Conservation (phyloP, 2,329 filamentous ascomycete genomes). For the Curvularia eragrostidis region DNA sequence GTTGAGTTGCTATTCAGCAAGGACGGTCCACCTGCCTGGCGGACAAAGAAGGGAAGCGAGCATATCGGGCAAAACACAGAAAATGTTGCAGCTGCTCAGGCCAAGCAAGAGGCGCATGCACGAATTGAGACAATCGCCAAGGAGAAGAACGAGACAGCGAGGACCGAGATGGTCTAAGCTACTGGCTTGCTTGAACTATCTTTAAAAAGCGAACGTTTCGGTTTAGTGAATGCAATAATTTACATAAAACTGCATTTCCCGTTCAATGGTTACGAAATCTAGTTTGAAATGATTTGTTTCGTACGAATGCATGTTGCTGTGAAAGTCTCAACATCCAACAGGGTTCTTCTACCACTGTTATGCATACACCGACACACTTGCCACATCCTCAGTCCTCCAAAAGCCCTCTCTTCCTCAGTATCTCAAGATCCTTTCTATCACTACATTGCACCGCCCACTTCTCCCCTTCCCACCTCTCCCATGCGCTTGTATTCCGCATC, state of each 20-base stretch:
- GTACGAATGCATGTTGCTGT: neutral
- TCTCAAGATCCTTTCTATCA: neutral
- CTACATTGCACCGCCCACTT: constrained; percentile 5
- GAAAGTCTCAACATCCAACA: neutral
- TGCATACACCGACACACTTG: no score
- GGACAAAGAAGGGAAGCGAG: constrained; percentile 44
- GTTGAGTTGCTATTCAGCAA: constrained; percentile 73
- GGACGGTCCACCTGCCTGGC: constrained; percentile 64
- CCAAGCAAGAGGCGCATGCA: constrained; percentile 34
- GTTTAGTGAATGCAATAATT: no score
- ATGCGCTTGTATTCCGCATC: neutral
- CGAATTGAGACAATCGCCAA: constrained; percentile 30
- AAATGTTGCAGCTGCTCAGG: constrained; percentile 32
- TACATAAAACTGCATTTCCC: neutral
- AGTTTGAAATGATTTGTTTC: neutral
- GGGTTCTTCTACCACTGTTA: no score
- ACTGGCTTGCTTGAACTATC: neutral
- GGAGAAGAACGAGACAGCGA: constrained; percentile 22
- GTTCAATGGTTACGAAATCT: neutral
- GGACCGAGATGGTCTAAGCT: constrained; percentile 14
- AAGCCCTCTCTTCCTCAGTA: constrained; percentile 3
- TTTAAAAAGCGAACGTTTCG: neutral
- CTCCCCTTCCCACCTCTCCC: constrained; percentile 18
- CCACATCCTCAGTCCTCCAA: neutral
- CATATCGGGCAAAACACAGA: constrained; percentile 38